These are phyloP conservation scores for Arctium lappa DNA, from an alignment of 129 eudicot species.

Conservation along the genomic window DNA sequence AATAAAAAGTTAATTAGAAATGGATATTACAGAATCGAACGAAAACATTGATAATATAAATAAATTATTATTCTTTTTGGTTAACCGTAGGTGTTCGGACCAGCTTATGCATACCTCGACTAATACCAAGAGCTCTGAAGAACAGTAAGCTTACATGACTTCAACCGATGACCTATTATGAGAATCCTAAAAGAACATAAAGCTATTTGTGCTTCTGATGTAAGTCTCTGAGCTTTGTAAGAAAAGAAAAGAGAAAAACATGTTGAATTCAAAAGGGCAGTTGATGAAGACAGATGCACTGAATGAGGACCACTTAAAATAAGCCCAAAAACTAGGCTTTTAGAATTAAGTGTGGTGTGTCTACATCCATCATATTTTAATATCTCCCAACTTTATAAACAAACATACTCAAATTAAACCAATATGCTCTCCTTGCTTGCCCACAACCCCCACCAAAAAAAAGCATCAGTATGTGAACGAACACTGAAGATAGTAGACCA, in stretches of 20 bases:
- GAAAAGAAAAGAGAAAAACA: background rate
- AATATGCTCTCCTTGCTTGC: background rate
- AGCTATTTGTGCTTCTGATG: too few relatives aligned
- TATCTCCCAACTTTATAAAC: conserved; percentile 13
- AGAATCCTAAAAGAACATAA: too few relatives aligned
- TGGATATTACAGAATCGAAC: background rate
- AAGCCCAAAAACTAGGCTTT: conserved; percentile 13
- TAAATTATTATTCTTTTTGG: too few relatives aligned
- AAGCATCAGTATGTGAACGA: background rate
- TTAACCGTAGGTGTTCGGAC: too few relatives aligned
- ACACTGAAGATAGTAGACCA: too few relatives aligned
- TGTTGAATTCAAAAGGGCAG: background rate
- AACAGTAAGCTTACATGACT: too few relatives aligned
- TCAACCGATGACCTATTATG: too few relatives aligned
- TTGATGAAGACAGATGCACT: background rate
- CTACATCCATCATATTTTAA: conserved; percentile 7
- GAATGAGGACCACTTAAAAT: background rate
- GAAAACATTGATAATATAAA: background rate
- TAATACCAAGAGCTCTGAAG: too few relatives aligned
- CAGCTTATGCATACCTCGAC: too few relatives aligned
- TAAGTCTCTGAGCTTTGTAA: background rate
- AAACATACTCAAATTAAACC: background rate
- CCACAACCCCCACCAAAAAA: background rate
- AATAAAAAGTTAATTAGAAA: background rate
- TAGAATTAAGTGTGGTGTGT: conserved; percentile 9